Conservation (phyloP, 371 early-diverging fungal genomes). For the Mortierella polycephala region DNA sequence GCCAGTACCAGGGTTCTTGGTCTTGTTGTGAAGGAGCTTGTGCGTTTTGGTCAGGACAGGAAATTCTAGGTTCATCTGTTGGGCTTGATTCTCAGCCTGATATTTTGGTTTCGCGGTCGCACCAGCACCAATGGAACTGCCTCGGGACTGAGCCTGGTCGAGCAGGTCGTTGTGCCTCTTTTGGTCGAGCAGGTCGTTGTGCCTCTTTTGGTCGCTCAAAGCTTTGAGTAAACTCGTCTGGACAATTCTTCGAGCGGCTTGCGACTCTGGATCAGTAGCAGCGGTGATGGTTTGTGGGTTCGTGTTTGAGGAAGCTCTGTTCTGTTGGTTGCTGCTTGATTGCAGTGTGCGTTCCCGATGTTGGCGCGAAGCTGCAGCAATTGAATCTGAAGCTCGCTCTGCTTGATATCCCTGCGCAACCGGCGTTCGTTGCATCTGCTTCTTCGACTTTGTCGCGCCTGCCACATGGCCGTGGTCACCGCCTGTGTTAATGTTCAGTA, state of each 20-base stretch:
- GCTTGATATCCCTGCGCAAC: too few relatives aligned
- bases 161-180: slow-evolving; percentile 10
- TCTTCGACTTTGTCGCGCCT: too few relatives aligned
- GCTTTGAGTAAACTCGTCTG: neutral
- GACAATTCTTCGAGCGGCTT: neutral
- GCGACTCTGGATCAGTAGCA: neutral
- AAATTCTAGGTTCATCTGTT: neutral
- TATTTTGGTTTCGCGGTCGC: neutral
- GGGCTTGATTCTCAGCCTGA: neutral
- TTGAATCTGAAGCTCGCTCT: too few relatives aligned
- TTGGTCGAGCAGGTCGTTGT: slow-evolving; percentile 8
- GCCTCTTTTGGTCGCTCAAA: slow-evolving; percentile 5
- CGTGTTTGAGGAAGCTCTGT: neutral
- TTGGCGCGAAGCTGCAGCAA: too few relatives aligned
- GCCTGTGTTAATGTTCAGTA: too few relatives aligned
- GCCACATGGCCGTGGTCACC: too few relatives aligned
- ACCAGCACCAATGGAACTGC: neutral
- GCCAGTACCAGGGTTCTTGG: slow-evolving; percentile 1
- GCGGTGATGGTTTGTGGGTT: neutral
- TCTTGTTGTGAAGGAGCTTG: slow-evolving; percentile 11
- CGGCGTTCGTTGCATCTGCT: too few relatives aligned
- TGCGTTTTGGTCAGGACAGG: slow-evolving; percentile 25
- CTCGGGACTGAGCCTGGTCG: neutral
- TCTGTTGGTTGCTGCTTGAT: too few relatives aligned
- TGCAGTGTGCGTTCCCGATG: too few relatives aligned